Evolutionary conservation across 306 rosid genomes (phyloP).

Genomic region (Psophocarpus tetragonolobus): DNA sequence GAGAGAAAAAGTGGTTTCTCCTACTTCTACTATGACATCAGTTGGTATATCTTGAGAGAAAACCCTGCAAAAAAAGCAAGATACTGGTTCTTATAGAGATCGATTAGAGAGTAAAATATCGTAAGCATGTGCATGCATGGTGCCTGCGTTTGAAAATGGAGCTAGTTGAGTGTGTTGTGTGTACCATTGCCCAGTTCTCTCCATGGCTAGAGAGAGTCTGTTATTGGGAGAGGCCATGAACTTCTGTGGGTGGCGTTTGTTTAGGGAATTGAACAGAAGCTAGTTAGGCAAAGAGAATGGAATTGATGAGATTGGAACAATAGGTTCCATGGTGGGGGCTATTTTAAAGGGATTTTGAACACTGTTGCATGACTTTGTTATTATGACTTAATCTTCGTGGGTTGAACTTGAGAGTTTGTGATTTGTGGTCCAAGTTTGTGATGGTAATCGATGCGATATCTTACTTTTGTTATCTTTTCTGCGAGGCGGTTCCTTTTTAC

Average conservation of each 20-base stretch:
- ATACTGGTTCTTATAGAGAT: not conserved
- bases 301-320: not conserved
- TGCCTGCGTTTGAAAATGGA: conserved; percentile 17
- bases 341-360: conserved; percentile 23
- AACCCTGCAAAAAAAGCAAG: conserved; percentile 50
- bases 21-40: conserved; percentile 71
- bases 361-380: conserved; percentile 10
- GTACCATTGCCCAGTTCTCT: conserved; percentile 91
- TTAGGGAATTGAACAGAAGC: conserved; percentile 16
- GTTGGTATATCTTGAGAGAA: conserved; percentile 79
- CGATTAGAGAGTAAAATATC: not conserved
- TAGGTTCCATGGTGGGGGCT: conserved; percentile 25
- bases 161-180: not conserved
- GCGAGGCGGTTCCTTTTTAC: not conserved
- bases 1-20: conserved; percentile 68
- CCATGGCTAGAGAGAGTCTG: conserved; percentile 53
- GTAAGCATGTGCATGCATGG: conserved; percentile 11
- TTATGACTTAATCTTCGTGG: conserved; percentile 30
- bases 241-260: not conserved
- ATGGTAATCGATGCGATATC: conserved; percentile 12
- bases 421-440: conserved; percentile 37
- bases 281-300: conserved; percentile 25
- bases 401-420: conserved; percentile 16
- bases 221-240: conserved; percentile 59
- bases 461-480: conserved; percentile 7